A percentile compares a stretch with the other conserved stretches of the same genome.
Evolutionary conservation across 2,329 filamentous ascomycete species (phyloP).

Genomic region (Colletotrichum siamense): DNA sequence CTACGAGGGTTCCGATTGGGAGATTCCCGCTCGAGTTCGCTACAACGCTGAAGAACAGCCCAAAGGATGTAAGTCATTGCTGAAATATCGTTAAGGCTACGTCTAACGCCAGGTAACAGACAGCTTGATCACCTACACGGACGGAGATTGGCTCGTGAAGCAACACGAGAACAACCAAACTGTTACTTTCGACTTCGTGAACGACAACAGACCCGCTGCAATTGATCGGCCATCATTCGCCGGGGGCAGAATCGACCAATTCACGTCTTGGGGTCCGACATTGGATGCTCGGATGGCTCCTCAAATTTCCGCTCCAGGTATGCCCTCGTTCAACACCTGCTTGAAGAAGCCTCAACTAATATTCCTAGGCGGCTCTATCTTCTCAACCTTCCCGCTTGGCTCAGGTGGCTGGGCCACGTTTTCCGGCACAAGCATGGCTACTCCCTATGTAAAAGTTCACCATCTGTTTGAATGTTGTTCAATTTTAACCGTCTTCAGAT

Average conservation of each 20-base stretch:
- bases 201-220: neutral
- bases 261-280: constrained; percentile 65
- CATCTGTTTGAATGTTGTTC: neutral
- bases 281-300: constrained; percentile 64
- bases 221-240: neutral
- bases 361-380: neutral
- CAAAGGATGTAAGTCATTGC: neutral
- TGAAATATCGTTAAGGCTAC: neutral
- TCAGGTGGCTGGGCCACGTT: constrained; percentile 16
- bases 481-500: constrained; percentile 21
- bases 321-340: neutral
- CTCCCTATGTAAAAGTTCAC: constrained; percentile 34
- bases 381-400: neutral
- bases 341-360: neutral
- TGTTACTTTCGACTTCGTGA: neutral
- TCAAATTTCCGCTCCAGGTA: constrained; percentile 57
- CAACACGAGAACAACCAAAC: neutral
- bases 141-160: neutral
- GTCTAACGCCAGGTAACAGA: neutral
- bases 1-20: neutral
- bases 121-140: neutral
- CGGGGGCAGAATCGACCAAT: constrained; percentile 39
- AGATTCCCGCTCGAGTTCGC: neutral
- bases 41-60: neutral
- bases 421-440: constrained; percentile 54